phyloP scores from a whole-genome alignment of 768 basidiomycete species.

The Gloeostereum incarnatum region DNA sequence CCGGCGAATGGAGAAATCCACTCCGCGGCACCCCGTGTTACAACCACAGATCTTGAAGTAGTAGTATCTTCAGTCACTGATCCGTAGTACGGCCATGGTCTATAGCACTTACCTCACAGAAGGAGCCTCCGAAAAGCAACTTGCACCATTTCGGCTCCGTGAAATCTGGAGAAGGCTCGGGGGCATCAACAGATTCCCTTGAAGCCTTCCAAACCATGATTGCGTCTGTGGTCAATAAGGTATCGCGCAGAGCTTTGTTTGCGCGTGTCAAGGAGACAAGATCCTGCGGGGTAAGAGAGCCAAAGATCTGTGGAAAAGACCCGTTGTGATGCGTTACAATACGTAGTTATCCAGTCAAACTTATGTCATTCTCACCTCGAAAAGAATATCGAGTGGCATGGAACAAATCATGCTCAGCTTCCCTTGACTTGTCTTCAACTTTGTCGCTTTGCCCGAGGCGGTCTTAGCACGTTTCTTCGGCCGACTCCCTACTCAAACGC shows the following conservation, averaged over 20 bases:
- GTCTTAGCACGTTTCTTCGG: no score
- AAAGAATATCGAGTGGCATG: slow-evolving; percentile 18
- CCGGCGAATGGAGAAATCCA: no score
- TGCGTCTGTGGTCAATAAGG: slow-evolving; percentile 13
- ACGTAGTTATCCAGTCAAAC: no score
- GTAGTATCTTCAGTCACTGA: no score
- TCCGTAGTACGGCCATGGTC: no score
- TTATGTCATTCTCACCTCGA: slow-evolving; percentile 14
- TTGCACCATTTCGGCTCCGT: slow-evolving; percentile 18
- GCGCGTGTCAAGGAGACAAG: slow-evolving; percentile 19
- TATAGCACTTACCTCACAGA: slow-evolving; percentile 13
- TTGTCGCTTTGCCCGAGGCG: no score
- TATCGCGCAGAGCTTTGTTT: slow-evolving; percentile 15
- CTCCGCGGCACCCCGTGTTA: no score
- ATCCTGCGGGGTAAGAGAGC: slow-evolving; percentile 18
- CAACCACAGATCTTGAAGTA: no score
- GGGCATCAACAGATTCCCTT: slow-evolving; percentile 10
- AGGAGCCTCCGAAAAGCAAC: slow-evolving; percentile 13
- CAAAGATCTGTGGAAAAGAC: slow-evolving; percentile 14
- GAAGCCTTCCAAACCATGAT: slow-evolving; percentile 16
- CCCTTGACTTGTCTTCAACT: no score
- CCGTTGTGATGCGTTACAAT: neutral
- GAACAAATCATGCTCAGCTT: slow-evolving; percentile 7
- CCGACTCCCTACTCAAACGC: no score
- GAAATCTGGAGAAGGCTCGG: slow-evolving; percentile 14